Evolutionary conservation across 2,329 filamentous ascomycete species (phyloP).

Genomic region (Rutstroemia sp.): DNA sequence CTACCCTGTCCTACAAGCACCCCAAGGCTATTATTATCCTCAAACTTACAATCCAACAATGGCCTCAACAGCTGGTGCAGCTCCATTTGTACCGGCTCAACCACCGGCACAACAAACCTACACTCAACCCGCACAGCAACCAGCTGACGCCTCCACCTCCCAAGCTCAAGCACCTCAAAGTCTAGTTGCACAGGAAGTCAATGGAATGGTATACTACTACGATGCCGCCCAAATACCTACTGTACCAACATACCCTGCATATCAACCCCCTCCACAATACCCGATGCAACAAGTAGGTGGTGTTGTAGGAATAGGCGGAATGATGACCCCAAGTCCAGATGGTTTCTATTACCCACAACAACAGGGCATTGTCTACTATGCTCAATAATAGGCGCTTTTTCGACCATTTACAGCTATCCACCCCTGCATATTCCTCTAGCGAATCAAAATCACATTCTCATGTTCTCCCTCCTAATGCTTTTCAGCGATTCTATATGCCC

Average conservation of each 20-base stretch:
- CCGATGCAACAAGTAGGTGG: conserved; percentile 43
- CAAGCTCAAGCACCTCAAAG: conserved; percentile 41
- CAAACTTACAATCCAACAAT: conserved; percentile 40
- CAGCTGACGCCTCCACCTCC: conserved; percentile 5
- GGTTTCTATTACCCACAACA: conserved; percentile 64
- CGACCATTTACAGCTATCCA: background rate
- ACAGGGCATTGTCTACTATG: conserved; percentile 52
- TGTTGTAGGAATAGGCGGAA: conserved; percentile 66
- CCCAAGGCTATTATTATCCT: conserved; percentile 64
- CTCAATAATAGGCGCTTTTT: conserved; percentile 38
- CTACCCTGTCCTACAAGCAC: conserved; percentile 50
- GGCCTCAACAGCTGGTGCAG: conserved; percentile 32
- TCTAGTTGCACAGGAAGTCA: conserved; percentile 75
- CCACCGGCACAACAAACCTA: conserved; percentile 24
- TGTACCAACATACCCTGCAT: conserved; percentile 34
- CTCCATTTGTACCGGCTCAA: conserved; percentile 24
- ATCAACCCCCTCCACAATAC: conserved; percentile 47
- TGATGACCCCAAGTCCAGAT: conserved; percentile 65
- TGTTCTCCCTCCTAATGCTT: background rate
- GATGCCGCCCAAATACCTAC: conserved; percentile 64
- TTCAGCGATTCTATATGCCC: background rate
- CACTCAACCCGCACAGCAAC: conserved; percentile 20
- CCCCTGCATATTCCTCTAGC: background rate
- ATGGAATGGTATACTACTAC: conserved; percentile 95
- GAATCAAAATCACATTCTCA: background rate